A percentile compares a stretch with the other conserved stretches of the same genome.
Conservation (phyloP, 805 yeast genomes). For the Kodamaea neixiangensis region DNA sequence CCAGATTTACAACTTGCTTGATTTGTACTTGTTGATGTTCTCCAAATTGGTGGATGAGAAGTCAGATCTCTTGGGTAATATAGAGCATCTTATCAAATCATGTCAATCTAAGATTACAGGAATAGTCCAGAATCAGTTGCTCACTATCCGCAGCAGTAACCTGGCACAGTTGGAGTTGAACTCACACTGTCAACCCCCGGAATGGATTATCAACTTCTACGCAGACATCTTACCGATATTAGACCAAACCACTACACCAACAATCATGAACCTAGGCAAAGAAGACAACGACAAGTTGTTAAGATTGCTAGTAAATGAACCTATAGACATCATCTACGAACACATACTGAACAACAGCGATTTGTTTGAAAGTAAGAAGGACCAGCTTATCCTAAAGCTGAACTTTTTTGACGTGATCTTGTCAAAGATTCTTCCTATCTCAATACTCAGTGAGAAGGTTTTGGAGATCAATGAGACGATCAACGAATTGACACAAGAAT, state of each 20-base stretch:
- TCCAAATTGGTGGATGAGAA: conserved; percentile 38
- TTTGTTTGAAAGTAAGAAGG: conserved; percentile 27
- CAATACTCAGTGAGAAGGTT: conserved; percentile 40
- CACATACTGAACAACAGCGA: conserved; percentile 33
- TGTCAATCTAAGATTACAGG: conserved; percentile 29
- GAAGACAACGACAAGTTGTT: conserved; percentile 39
- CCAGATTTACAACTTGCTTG: conserved; percentile 62
- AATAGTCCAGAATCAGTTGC: conserved; percentile 30
- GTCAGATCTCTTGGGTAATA: conserved; percentile 23
- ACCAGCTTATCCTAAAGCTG: conserved; percentile 47
- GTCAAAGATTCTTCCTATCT: conserved; percentile 52
- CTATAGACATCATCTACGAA: conserved; percentile 39
- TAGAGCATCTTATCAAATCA: conserved; percentile 25
- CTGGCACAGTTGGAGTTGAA: conserved; percentile 43
- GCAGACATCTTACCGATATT: conserved; percentile 60
- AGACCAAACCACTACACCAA: conserved; percentile 38
- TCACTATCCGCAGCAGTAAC: conserved; percentile 35
- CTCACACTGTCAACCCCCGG: conserved; percentile 75
- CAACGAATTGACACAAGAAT: conserved; percentile 32
- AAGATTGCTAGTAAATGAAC: conserved; percentile 46
- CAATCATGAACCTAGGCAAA: conserved; percentile 44
- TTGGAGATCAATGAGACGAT: conserved; percentile 37
- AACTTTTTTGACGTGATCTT: conserved; percentile 63
- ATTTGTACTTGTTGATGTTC: conserved; percentile 72
- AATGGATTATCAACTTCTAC: conserved; percentile 73